Evolutionary conservation across 1,139 yeast species (phyloP).

Genomic region (Debaryomycetaceae sp.): DNA sequence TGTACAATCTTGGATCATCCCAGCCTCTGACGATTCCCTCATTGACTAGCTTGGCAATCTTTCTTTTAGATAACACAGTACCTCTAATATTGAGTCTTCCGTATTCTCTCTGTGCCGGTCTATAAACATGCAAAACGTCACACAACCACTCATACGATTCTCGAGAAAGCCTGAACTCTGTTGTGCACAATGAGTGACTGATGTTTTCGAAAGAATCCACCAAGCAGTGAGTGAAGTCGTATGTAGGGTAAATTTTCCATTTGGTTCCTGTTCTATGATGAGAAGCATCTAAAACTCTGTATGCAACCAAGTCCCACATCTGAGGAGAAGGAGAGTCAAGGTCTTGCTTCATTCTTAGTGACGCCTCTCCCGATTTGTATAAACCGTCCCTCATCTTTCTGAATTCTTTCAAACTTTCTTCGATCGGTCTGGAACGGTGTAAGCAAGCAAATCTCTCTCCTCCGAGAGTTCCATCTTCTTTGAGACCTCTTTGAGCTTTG

Average conservation of each 20-base stretch:
- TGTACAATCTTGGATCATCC: slow-evolving; percentile 97
- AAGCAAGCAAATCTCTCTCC: slow-evolving; percentile 84
- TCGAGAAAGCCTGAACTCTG: slow-evolving; percentile 87
- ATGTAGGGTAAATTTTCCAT: slow-evolving; percentile 98
- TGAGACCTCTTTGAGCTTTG: slow-evolving; percentile 83
- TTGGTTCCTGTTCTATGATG: slow-evolving; percentile 96
- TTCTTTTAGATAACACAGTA: slow-evolving; percentile 90
- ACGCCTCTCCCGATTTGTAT: slow-evolving; percentile 87
- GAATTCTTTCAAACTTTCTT: slow-evolving; percentile 75
- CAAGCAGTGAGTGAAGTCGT: slow-evolving; percentile 97
- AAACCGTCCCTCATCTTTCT: slow-evolving; percentile 88
- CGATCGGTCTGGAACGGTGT: slow-evolving; percentile 67
- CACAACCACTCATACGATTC: slow-evolving; percentile 98
- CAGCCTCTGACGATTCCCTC: slow-evolving; percentile 85
- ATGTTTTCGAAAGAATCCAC: slow-evolving; percentile 97
- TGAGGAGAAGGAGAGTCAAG: slow-evolving; percentile 90
- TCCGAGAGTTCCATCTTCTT: slow-evolving; percentile 88
- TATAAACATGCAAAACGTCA: slow-evolving; percentile 89
- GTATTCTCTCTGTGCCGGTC: slow-evolving; percentile 98
- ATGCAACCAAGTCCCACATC: slow-evolving; percentile 99
- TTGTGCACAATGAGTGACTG: slow-evolving; percentile 91
- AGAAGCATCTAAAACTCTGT: slow-evolving; percentile 85
- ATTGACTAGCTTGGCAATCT: slow-evolving; percentile 87
- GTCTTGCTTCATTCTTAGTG: slow-evolving; percentile 96
- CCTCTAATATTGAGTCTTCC: slow-evolving; percentile 96